Evolutionary conservation across 164 flowering plant species (phyloP).

Genomic region (Tinospora cordifolia): DNA sequence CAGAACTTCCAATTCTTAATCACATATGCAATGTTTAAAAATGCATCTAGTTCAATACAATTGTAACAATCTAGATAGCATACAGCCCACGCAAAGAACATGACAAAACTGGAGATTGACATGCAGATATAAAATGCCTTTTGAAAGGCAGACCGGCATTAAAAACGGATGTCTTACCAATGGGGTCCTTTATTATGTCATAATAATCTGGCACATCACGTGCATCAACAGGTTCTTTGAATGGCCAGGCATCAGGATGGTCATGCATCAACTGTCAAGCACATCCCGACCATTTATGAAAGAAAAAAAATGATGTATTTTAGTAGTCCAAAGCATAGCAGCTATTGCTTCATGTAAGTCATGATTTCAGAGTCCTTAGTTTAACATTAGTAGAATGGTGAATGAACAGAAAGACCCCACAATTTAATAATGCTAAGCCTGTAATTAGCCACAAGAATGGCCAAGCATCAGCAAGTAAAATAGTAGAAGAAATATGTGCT

Average conservation of each 20-base stretch:
- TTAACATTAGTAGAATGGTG: background rate
- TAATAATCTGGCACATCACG: conserved; percentile 95
- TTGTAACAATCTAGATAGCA: background rate
- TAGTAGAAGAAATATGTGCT: background rate
- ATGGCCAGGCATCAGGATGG: conserved; percentile 97
- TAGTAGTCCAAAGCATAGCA: background rate
- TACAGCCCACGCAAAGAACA: background rate
- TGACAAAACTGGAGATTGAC: background rate
- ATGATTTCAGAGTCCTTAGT: too few relatives aligned
- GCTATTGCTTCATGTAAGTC: too few relatives aligned
- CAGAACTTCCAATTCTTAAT: background rate
- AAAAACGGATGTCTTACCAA: conserved; percentile 46
- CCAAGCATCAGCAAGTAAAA: background rate
- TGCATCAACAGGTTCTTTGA: conserved; percentile 90
- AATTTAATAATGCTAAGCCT: background rate
- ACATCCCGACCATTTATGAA: conserved; percentile 8
- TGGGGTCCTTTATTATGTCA: conserved; percentile 89
- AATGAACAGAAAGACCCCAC: background rate
- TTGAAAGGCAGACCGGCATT: background rate
- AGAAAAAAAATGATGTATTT: background rate
- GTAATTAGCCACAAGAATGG: background rate
- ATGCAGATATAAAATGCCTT: background rate
- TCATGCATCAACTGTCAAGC: conserved; percentile 67
- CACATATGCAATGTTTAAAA: background rate
- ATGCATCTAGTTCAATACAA: background rate